A percentile compares a stretch with the other conserved stretches of the same genome.
These are phyloP conservation scores for Eucalyptus viminalis DNA, from an alignment of 345 rosid species.

Conservation along the genomic window DNA sequence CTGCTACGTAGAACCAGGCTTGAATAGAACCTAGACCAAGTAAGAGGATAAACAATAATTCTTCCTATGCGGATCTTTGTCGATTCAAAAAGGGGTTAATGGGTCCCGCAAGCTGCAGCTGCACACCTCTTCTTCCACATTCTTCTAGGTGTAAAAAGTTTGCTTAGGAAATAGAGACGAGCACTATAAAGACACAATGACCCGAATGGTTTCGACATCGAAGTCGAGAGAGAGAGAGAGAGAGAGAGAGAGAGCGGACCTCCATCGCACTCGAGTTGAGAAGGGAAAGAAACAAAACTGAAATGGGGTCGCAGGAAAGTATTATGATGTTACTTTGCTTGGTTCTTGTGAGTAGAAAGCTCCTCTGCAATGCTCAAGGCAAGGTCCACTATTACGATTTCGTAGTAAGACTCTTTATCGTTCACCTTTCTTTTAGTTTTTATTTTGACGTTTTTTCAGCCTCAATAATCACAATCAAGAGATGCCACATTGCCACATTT, in stretches of 20 bases:
- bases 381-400: background rate
- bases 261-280: background rate
- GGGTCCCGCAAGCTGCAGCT: background rate
- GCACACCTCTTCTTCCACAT: background rate
- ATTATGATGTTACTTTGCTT: background rate
- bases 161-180: background rate
- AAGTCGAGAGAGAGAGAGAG: background rate
- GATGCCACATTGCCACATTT: no score
- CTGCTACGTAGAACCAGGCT: background rate
- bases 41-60: background rate
- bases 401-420: background rate
- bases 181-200: background rate
- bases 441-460: no score
- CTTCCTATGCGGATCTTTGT: background rate
- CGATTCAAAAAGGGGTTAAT: background rate
- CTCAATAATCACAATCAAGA: no score
- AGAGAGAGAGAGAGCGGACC: background rate
- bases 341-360: background rate
- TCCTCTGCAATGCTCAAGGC: background rate
- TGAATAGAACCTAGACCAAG: background rate
- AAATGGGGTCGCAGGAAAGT: background rate
- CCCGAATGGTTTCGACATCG: background rate
- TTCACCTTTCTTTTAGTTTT: background rate
- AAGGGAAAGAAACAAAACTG: background rate
- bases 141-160: background rate